phyloP scores from a whole-genome alignment of 306 rosid genomes.

The Ceratonia siliqua region DNA sequence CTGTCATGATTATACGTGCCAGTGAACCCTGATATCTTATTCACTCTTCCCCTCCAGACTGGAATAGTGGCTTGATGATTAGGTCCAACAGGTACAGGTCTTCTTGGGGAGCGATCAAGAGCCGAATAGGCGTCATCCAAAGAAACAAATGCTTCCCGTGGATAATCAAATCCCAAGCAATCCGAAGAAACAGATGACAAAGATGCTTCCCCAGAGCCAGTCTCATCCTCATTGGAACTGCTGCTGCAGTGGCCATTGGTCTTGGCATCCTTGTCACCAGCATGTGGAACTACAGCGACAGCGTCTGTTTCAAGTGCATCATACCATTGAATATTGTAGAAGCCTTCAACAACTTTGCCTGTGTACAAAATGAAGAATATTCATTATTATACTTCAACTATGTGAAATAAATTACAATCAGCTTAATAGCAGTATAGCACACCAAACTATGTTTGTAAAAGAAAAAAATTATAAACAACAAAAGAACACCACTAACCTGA shows the following conservation, averaged over 20 bases:
- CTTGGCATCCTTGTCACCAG: slow-evolving; percentile 23
- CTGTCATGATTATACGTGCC: no score
- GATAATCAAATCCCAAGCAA: slow-evolving; percentile 41
- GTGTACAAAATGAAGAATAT: slow-evolving; percentile 7
- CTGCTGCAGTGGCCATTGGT: slow-evolving; percentile 29
- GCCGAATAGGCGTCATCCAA: slow-evolving; percentile 36
- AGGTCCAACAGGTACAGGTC: slow-evolving; percentile 51
- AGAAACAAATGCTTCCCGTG: slow-evolving; percentile 35
- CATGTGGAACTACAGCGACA: slow-evolving; percentile 24
- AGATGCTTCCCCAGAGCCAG: slow-evolving; percentile 35
- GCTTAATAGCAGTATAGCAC: no score
- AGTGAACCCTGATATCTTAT: slow-evolving; percentile 8
- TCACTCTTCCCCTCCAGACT: slow-evolving; percentile 37
- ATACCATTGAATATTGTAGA: slow-evolving; percentile 49
- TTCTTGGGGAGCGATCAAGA: slow-evolving; percentile 42
- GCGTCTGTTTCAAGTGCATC: slow-evolving; percentile 38
- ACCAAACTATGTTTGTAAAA: no score
- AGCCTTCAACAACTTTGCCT: slow-evolving; percentile 46
- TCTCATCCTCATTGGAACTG: slow-evolving; percentile 49
- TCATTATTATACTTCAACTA: neutral
- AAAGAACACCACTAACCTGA: slow-evolving; percentile 41
- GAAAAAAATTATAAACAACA: no score
- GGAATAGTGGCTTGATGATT: slow-evolving; percentile 60
- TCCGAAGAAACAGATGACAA: slow-evolving; percentile 37
- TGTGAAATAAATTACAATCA: neutral